Evolutionary conservation across 257 asterid genomes (phyloP).

Genomic region (Solanum medicagineum): DNA sequence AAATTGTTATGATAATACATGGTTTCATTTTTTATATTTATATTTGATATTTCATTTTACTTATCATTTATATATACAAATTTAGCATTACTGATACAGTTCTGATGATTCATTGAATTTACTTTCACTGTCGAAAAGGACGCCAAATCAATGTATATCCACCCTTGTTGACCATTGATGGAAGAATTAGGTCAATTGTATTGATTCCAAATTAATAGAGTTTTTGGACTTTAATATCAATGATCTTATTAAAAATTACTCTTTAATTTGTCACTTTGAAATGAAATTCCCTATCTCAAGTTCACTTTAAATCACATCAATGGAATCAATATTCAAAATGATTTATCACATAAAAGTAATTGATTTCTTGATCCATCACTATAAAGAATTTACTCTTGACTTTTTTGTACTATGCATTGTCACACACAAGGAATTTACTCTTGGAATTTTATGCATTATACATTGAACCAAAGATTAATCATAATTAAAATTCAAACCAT

Average conservation of each 20-base stretch:
- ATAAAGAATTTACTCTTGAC: not conserved
- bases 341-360: not conserved
- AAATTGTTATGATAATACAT: too few species aligned
- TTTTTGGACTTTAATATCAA: not conserved
- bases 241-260: not conserved
- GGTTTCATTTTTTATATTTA: too few species aligned
- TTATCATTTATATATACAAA: too few species aligned
- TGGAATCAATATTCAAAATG: not conserved
- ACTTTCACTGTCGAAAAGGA: too few species aligned
- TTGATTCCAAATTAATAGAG: not conserved
- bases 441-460: not conserved
- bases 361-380: not conserved
- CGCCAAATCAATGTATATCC: too few species aligned
- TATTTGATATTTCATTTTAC: too few species aligned
- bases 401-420: not conserved
- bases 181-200: too few species aligned
- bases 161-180: too few species aligned
- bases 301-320: not conserved
- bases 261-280: not conserved
- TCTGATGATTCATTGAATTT: too few species aligned
- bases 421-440: not conserved
- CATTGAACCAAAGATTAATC: not conserved
- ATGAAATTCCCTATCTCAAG: not conserved
- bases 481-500: not conserved
- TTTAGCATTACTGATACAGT: too few species aligned